Percentiles rank a stretch among this genome's conserved stretches.
Evolutionary conservation across 2,329 filamentous ascomycete genomes (phyloP).

Genomic region (Aspergillus sp.): DNA sequence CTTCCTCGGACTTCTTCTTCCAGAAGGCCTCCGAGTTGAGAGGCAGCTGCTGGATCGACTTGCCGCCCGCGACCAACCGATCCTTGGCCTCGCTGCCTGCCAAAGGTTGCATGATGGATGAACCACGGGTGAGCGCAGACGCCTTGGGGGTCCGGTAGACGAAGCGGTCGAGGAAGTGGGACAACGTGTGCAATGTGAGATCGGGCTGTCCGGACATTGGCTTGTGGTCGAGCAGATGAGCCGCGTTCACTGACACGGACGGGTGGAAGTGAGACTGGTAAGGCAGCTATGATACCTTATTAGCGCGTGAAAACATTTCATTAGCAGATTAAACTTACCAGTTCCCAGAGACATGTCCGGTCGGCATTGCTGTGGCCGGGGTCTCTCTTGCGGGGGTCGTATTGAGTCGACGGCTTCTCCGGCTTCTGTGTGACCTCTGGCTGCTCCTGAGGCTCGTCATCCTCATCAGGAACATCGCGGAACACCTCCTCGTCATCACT

Average conservation of each 20-base stretch:
- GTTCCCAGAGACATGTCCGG: conserved; percentile 87
- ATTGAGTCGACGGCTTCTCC: conserved; percentile 48
- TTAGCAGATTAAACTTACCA: conserved; percentile 55
- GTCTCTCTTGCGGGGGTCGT: conserved; percentile 88
- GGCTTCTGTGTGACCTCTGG: conserved; percentile 24
- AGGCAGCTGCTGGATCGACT: conserved; percentile 62
- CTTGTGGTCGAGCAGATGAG: conserved; percentile 67
- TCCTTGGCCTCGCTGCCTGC: conserved; percentile 62
- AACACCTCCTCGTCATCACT: conserved; percentile 70
- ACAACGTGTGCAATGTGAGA: conserved; percentile 82
- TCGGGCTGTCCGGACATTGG: conserved; percentile 85
- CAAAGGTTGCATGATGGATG: conserved; percentile 96
- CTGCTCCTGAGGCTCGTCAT: conserved; percentile 41
- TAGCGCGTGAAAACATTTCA: background rate
- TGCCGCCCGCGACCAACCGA: conserved; percentile 61
- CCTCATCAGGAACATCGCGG: conserved; percentile 63
- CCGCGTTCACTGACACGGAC: conserved; percentile 82
- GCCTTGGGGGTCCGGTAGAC: conserved; percentile 92
- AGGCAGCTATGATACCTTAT: conserved; percentile 51
- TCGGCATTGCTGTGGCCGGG: conserved; percentile 94
- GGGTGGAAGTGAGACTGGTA: conserved; percentile 86
- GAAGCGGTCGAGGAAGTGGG: conserved; percentile 96
- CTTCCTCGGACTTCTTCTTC: conserved; percentile 83
- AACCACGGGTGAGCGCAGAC: conserved; percentile 66
- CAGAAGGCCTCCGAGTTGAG: conserved; percentile 91